Conservation (phyloP, 495 filamentous ascomycete genomes). For the Xylaria venustula region DNA sequence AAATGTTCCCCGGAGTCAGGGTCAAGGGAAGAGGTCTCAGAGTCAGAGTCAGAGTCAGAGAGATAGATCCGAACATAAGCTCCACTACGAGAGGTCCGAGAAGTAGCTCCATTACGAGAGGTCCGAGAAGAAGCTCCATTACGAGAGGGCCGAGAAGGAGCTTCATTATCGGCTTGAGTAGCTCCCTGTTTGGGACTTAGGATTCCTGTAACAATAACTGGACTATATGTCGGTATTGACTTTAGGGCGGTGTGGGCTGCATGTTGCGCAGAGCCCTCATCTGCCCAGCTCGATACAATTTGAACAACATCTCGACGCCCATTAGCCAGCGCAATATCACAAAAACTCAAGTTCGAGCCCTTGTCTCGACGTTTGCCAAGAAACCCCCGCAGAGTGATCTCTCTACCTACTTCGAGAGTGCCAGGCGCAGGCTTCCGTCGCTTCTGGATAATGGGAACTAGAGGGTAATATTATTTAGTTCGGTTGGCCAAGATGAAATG, state of each 20-base stretch:
- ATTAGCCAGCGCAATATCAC: slow-evolving; percentile 48
- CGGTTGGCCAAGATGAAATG: too few relatives aligned
- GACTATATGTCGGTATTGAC: slow-evolving; percentile 34
- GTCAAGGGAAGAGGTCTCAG: too few relatives aligned
- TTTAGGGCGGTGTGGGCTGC: slow-evolving; percentile 29
- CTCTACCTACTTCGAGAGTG: slow-evolving; percentile 39
- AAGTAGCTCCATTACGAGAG: too few relatives aligned
- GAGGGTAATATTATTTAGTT: neutral
- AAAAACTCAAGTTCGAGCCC: slow-evolving; percentile 66
- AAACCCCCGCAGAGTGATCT: slow-evolving; percentile 71
- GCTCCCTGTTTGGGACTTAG: slow-evolving; percentile 10
- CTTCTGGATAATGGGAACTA: neutral
- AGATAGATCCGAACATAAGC: too few relatives aligned
- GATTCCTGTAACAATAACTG: slow-evolving; percentile 37
- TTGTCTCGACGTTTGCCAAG: slow-evolving; percentile 61
- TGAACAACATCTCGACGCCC: slow-evolving; percentile 23
- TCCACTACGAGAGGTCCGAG: too few relatives aligned
- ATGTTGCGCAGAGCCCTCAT: slow-evolving; percentile 21
- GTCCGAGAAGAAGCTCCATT: too few relatives aligned
- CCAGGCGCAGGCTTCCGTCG: slow-evolving; percentile 27
- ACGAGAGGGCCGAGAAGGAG: neutral
- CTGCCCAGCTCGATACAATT: slow-evolving; percentile 32
- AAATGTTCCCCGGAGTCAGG: too few relatives aligned
- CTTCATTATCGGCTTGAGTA: neutral
- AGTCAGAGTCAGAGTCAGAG: too few relatives aligned